Conservation (phyloP, 2,329 filamentous ascomycete genomes). For the Aspergillus viridinutans region DNA sequence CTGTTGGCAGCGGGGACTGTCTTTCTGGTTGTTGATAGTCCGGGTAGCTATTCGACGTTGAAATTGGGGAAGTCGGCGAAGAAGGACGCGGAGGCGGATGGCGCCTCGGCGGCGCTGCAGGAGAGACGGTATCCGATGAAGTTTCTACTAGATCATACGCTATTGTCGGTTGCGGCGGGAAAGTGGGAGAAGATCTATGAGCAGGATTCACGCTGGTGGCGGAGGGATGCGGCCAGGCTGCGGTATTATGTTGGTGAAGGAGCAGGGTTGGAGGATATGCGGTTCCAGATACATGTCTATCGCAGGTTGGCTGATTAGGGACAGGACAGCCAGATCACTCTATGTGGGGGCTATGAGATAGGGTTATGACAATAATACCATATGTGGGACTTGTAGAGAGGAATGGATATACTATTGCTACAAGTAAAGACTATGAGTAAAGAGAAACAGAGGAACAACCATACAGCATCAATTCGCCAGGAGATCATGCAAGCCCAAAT, state of each 20-base stretch:
- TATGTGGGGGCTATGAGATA: not conserved
- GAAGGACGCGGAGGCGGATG: slow-evolving; percentile 4
- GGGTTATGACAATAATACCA: slow-evolving; percentile 5
- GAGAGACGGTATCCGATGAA: slow-evolving; percentile 80
- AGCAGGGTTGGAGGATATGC: slow-evolving; percentile 87
- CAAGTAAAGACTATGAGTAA: slow-evolving; percentile 18
- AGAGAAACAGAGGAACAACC: slow-evolving; percentile 13
- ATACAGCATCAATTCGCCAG: slow-evolving; percentile 25
- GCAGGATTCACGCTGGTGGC: slow-evolving; percentile 81
- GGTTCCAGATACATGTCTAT: slow-evolving; percentile 89
- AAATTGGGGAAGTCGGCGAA: slow-evolving; percentile 54
- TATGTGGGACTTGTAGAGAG: slow-evolving; percentile 12
- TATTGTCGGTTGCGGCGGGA: slow-evolving; percentile 51
- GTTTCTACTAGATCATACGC: slow-evolving; percentile 80
- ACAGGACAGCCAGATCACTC: not conserved
- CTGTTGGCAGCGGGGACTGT: slow-evolving; percentile 57
- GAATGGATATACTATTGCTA: slow-evolving; percentile 27
- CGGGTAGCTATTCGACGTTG: slow-evolving; percentile 86
- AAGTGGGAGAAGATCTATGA: slow-evolving; percentile 71
- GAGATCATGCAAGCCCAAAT: slow-evolving; percentile 27
- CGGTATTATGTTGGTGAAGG: slow-evolving; percentile 83
- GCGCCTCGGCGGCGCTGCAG: slow-evolving; percentile 36
- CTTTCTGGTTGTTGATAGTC: slow-evolving; percentile 84
- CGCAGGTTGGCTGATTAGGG: slow-evolving; percentile 30
- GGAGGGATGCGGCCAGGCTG: slow-evolving; percentile 58